Evolutionary conservation across 176 grass and related monocot species (phyloP).

Genomic region (Musa acuminata): DNA sequence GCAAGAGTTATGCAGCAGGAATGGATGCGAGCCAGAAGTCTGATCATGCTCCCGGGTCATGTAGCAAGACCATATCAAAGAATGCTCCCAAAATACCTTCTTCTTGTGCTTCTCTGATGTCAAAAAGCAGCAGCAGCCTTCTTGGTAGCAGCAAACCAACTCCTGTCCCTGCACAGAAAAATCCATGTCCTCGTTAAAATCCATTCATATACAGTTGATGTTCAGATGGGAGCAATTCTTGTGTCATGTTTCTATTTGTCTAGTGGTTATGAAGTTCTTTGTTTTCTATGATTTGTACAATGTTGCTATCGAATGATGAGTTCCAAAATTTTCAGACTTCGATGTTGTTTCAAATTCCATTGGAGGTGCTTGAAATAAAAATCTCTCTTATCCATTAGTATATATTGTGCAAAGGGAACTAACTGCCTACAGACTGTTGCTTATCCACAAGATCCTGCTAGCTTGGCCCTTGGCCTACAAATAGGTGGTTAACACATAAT

Average conservation of each 20-base stretch:
- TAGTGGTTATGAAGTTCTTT: neutral
- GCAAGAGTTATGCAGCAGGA: conserved; percentile 48
- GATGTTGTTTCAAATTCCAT: neutral
- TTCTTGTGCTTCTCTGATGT: conserved; percentile 24
- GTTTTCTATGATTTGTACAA: neutral
- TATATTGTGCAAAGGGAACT: no score
- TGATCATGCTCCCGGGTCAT: conserved; percentile 22
- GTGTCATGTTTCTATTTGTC: neutral
- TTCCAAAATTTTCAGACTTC: neutral
- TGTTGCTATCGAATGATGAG: neutral
- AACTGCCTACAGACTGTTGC: no score
- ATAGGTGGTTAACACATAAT: no score
- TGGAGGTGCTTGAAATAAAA: no score
- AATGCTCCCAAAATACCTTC: conserved; percentile 41
- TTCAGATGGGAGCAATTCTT: neutral
- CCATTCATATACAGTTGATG: neutral
- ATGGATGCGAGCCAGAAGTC: conserved; percentile 36
- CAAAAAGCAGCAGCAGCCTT: conserved; percentile 33
- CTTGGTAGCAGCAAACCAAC: conserved; percentile 18
- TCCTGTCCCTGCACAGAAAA: conserved; percentile 17
- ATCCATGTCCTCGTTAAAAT: neutral
- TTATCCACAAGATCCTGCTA: no score
- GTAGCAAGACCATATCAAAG: conserved; percentile 49
- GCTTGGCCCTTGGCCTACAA: no score
- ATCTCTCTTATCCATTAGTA: no score